phyloP scores from a whole-genome alignment of 1,284 basidiomycete species.

The Sporisorium graminicola region DNA sequence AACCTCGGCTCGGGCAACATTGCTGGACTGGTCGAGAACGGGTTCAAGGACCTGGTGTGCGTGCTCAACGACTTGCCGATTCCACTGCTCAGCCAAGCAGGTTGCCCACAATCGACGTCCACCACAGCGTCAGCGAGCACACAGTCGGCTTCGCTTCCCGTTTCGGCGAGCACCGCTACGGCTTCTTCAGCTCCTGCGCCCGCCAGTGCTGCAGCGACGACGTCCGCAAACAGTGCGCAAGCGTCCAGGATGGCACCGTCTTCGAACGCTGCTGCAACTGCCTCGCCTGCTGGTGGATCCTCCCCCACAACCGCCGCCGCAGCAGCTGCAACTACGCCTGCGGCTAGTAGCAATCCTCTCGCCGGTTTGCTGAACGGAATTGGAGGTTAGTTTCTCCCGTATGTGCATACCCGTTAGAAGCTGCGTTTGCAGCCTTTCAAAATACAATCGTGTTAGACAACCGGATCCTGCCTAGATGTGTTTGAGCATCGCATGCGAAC shows the following conservation, averaged over 20 bases:
- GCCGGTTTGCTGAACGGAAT: neutral
- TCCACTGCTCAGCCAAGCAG: constrained; percentile 6
- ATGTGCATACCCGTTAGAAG: too few relatives aligned
- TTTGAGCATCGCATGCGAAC: too few relatives aligned
- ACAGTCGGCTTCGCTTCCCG: neutral
- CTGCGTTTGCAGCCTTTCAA: too few relatives aligned
- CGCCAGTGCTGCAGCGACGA: neutral
- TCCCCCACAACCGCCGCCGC: neutral
- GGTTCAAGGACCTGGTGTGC: constrained; percentile 5
- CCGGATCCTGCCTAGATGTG: too few relatives aligned
- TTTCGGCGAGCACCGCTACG: constrained; percentile 4
- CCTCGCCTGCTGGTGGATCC: neutral
- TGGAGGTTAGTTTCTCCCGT: neutral
- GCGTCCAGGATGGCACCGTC: neutral
- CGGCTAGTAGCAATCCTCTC: neutral
- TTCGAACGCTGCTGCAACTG: neutral
- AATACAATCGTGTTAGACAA: too few relatives aligned
- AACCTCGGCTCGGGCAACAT: constrained; percentile 6
- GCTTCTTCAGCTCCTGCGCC: neutral
- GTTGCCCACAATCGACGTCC: constrained; percentile 9
- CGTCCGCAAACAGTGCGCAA: neutral
- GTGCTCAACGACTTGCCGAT: constrained; percentile 5
- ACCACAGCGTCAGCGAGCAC: neutral
- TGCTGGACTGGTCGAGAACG: constrained; percentile 1
- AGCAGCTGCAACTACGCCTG: constrained; percentile 1